Evolutionary conservation across 495 filamentous ascomycete genomes (phyloP), one percentile per base, ranked within the genome.

Genomic region (Penicillium goetzii): DNA sequence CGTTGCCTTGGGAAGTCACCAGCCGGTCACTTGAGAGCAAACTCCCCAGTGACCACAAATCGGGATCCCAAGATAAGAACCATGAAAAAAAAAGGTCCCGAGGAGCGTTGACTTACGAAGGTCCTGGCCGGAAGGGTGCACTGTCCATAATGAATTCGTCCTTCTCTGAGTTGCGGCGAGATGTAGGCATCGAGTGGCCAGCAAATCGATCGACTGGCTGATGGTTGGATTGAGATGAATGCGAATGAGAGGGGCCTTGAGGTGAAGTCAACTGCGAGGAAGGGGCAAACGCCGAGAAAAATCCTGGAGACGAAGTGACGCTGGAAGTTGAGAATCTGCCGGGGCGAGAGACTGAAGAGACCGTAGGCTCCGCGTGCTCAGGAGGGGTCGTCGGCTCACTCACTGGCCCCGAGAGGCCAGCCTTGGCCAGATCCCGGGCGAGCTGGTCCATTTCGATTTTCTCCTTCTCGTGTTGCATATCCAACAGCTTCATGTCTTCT

Each of bases 381-480:
- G 95, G 95, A n/a, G 95, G 95, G 19, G 96, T 99, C 14, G 95
- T 97, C 10, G 94, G 94, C 77, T 98, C 93, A 56, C 92, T 94
- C 74, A 92, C 88, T 60, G 92, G 89, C 38, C 91, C 91, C 62
- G 84, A 76, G n/a, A 83, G 70, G 47, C 80, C 82, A 78, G 76
- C 85, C 78, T 74, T 84, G 75, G 66, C 86, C 64, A 97, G 78
- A 58, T 92, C 90, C 67, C 90, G 87, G 61, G 89, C 88, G 74
- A 97, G 88, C 74, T 88, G 85, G 30, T 87, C 86, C 71, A 97
- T 88, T 68, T 97, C 92, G 54, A 86, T 84, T 72, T 92, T 91
- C 67, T 95, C 90, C 63, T 79, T 84, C 47, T 89, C 86, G 71
- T 92, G 87, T 72, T 93, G 90, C 62, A 92, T 81, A 67, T 96